Conservation (phyloP, 106 monocot genomes). For the Chionographis japonica region DNA sequence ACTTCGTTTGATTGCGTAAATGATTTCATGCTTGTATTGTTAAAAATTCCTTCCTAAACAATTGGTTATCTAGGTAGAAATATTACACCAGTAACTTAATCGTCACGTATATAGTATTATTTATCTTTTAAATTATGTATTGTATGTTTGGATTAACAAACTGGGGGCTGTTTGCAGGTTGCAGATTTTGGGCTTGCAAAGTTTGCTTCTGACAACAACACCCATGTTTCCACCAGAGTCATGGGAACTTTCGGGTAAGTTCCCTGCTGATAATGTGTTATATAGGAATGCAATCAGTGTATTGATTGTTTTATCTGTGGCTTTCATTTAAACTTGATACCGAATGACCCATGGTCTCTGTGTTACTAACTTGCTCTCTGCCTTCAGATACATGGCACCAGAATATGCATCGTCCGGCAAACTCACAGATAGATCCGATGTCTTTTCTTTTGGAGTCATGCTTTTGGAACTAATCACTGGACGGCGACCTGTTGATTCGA, state of each 20-base stretch:
- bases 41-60: no score
- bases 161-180: conserved; percentile 35
- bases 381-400: conserved; percentile 46
- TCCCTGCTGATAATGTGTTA: neutral
- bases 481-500: conserved; percentile 31
- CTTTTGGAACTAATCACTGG: conserved; percentile 58
- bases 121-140: neutral
- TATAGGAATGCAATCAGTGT: neutral
- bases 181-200: conserved; percentile 87
- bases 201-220: conserved; percentile 44
- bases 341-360: neutral
- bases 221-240: conserved; percentile 80
- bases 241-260: conserved; percentile 54
- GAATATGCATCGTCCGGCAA: conserved; percentile 60
- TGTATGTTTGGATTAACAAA: neutral
- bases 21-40: no score
- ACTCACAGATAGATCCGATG: conserved; percentile 56
- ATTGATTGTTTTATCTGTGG: neutral
- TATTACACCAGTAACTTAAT: no score
- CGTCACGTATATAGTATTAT: no score
- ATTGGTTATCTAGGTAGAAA: no score
- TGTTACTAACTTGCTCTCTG: neutral
- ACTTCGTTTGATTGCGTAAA: no score
- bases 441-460: conserved; percentile 60
- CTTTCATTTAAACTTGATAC: neutral